Conservation (phyloP, 139 green algal species). For the Volvox africanus region DNA sequence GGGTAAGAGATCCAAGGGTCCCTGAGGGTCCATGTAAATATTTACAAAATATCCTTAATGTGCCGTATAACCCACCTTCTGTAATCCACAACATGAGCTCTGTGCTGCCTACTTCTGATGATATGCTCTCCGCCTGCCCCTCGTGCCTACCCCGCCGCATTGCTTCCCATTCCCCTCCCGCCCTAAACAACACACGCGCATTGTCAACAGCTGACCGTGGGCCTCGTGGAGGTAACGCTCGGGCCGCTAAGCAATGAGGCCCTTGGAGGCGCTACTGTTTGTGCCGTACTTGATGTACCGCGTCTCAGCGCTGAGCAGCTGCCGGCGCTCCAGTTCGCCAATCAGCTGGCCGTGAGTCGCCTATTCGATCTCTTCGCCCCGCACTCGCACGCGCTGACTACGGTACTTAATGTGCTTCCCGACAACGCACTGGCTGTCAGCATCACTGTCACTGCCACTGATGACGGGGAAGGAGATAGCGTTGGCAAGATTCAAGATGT, state of each 20-base stretch:
- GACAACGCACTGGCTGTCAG: slow-evolving; percentile 27
- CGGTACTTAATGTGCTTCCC: background rate
- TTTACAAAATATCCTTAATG: too few relatives aligned
- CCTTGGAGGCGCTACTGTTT: slow-evolving; percentile 44
- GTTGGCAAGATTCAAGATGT: background rate
- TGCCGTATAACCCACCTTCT: too few relatives aligned
- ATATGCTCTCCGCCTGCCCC: too few relatives aligned
- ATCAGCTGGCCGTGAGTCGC: background rate
- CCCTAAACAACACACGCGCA: too few relatives aligned
- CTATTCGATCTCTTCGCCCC: slow-evolving; percentile 58
- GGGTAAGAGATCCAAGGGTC: too few relatives aligned
- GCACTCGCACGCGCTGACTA: background rate
- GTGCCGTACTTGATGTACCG: slow-evolving; percentile 42
- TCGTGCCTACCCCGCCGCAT: background rate
- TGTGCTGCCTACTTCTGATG: too few relatives aligned
- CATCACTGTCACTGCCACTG: background rate
- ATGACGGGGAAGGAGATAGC: background rate
- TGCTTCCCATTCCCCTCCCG: background rate
- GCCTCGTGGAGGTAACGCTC: slow-evolving; percentile 17
- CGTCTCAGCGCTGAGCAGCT: background rate
- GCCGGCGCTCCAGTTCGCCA: background rate
- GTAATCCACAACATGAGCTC: too few relatives aligned
- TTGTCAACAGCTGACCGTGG: slow-evolving; percentile 18
- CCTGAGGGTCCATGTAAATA: too few relatives aligned
- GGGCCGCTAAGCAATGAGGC: slow-evolving; percentile 51